phyloP scores from a whole-genome alignment of 148 eudicot genomes.

The Vaccinium vitisidaea region DNA sequence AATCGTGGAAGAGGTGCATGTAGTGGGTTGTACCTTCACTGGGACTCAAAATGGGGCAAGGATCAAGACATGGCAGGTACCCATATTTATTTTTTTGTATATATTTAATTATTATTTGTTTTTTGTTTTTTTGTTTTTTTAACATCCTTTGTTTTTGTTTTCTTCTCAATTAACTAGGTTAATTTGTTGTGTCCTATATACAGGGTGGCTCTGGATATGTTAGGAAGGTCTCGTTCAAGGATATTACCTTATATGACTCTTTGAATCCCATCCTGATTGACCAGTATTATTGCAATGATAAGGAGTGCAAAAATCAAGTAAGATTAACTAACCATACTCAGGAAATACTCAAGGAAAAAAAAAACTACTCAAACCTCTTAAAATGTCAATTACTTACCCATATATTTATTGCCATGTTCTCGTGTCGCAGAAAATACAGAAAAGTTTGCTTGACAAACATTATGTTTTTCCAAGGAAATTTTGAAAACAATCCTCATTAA shows the following conservation, averaged over 20 bases:
- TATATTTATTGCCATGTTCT: no score
- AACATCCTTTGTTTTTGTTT: not conserved
- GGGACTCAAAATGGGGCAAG: conserved; percentile 4
- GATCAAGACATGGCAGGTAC: conserved; percentile 11
- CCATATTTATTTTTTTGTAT: no score
- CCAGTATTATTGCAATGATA: not conserved
- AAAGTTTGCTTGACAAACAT: no score
- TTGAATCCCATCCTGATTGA: not conserved
- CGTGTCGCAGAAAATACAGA: no score
- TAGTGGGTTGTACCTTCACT: not conserved
- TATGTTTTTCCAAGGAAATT: no score
- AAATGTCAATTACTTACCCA: not conserved
- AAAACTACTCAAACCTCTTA: not conserved
- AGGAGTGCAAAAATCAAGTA: not conserved
- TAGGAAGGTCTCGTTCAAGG: not conserved
- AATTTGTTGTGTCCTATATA: not conserved
- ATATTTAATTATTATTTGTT: no score
- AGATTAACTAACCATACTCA: not conserved
- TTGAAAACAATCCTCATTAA: not conserved
- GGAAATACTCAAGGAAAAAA: not conserved
- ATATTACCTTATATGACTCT: not conserved
- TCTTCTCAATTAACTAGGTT: not conserved
- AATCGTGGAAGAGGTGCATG: not conserved
- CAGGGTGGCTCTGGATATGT: conserved; percentile 2
- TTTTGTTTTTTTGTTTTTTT: not conserved